Conservation (phyloP, 2,329 filamentous ascomycete species). For the Colletotrichum lupini region DNA sequence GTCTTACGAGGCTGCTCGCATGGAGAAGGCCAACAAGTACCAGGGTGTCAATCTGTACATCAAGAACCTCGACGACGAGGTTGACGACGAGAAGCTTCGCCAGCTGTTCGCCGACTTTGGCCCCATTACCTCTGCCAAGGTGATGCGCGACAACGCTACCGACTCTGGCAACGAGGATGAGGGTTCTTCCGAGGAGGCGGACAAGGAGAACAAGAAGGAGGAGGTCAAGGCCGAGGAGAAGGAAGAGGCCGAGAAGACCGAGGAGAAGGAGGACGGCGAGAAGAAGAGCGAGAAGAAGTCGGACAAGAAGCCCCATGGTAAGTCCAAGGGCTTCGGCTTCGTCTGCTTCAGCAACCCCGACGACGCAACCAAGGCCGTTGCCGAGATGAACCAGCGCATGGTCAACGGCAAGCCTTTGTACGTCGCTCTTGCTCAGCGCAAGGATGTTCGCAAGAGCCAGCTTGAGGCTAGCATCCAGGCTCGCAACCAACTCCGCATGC, state of each 20-base stretch:
- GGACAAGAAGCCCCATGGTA: constrained; percentile 78
- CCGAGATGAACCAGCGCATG: constrained; percentile 99
- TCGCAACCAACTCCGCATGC: constrained; percentile 97
- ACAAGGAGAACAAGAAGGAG: constrained; percentile 62
- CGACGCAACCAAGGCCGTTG: constrained; percentile 98
- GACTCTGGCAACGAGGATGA: constrained; percentile 68
- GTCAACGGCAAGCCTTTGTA: constrained; percentile 96
- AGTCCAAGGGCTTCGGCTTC: constrained; percentile 99
- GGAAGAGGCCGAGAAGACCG: constrained; percentile 56
- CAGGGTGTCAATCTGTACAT: constrained; percentile 99
- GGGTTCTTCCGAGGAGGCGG: constrained; percentile 61
- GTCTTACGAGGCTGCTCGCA: constrained; percentile 96
- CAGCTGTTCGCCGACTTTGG: constrained; percentile 92
- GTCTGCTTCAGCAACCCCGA: constrained; percentile 99
- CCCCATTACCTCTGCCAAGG: constrained; percentile 97
- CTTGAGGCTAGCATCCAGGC: constrained; percentile 99
- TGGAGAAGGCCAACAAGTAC: constrained; percentile 99
- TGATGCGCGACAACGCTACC: constrained; percentile 87
- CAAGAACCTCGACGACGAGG: constrained; percentile 97
- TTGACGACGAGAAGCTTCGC: constrained; percentile 97
- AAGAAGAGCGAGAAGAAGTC: constrained; percentile 70
- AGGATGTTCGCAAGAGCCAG: constrained; percentile 99
- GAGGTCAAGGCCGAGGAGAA: constrained; percentile 49
- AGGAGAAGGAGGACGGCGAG: constrained; percentile 63
- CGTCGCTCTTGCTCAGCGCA: constrained; percentile 97